A percentile compares a stretch with the other conserved stretches of the same genome.
Evolutionary conservation across 306 rosid species (phyloP).

Genomic region (Quercus gilva): DNA sequence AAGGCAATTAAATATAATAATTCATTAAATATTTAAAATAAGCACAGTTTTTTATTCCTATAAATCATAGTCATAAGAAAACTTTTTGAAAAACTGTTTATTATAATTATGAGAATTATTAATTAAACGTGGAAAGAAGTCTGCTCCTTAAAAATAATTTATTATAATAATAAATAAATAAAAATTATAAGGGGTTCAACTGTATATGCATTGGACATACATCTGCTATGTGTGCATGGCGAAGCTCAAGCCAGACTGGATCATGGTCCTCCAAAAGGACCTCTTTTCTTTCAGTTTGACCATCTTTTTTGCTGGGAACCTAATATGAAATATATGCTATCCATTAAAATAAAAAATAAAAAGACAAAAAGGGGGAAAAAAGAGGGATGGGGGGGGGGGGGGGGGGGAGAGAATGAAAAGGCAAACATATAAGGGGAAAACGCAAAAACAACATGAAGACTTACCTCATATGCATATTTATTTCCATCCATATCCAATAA

Average conservation of each 20-base stretch:
- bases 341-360: constrained; percentile 1
- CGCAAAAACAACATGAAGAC: constrained; percentile 16
- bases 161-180: no score
- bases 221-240: constrained; percentile 92
- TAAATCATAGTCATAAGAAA: no score
- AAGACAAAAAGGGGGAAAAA: background rate
- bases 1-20: no score
- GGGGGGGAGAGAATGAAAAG: background rate
- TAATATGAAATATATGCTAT: constrained; percentile 26
- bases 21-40: no score
- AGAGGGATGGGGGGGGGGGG: no score
- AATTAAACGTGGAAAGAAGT: no score
- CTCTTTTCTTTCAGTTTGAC: constrained; percentile 71
- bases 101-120: no score
- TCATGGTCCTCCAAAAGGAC: constrained; percentile 75
- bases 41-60: no score
- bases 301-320: constrained; percentile 88
- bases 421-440: background rate
- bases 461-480: constrained; percentile 76
- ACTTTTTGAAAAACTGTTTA: no score
- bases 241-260: constrained; percentile 91
- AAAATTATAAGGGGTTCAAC: no score
- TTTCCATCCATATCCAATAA: constrained; percentile 82
- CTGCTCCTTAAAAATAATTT: no score
- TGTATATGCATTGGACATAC: constrained; percentile 38